Evolutionary conservation across 2,329 filamentous ascomycete genomes (phyloP).

Genomic region (Sphaerulina musiva): DNA sequence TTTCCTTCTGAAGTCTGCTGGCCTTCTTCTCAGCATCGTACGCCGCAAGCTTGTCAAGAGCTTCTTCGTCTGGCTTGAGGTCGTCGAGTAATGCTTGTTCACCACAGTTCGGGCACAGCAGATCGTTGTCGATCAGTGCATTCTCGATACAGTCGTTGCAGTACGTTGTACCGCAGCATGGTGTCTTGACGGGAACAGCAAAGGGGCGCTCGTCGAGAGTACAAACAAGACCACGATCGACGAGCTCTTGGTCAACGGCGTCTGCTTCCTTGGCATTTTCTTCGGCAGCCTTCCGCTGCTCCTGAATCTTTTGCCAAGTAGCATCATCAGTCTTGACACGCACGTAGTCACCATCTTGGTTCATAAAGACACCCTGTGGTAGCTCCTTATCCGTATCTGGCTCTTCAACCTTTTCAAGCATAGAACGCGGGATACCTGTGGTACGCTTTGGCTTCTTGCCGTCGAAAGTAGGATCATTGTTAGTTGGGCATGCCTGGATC

Average conservation of each 20-base stretch:
- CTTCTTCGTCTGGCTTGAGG: conserved; percentile 74
- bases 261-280: conserved; percentile 68
- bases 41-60: conserved; percentile 76
- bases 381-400: conserved; percentile 70
- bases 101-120: conserved; percentile 86
- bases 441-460: conserved; percentile 91
- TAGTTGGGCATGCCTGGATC: conserved; percentile 98
- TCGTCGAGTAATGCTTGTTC: conserved; percentile 92
- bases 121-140: conserved; percentile 96
- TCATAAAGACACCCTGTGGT: conserved; percentile 89
- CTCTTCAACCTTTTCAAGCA: conserved; percentile 90
- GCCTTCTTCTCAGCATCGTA: conserved; percentile 55
- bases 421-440: conserved; percentile 91
- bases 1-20: conserved; percentile 41
- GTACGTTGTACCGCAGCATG: conserved; percentile 96
- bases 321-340: conserved; percentile 92
- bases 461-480: conserved; percentile 93
- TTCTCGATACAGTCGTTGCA: conserved; percentile 99
- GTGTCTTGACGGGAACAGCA: conserved; percentile 97
- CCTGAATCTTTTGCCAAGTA: conserved; percentile 94
- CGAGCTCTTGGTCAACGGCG: conserved; percentile 75
- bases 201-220: conserved; percentile 97
- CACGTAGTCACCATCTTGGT: conserved; percentile 94
- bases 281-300: conserved; percentile 80
- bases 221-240: conserved; percentile 84